Evolutionary conservation across 305 asterid genomes (phyloP).

Genomic region (Fraxinus angustifolia): DNA sequence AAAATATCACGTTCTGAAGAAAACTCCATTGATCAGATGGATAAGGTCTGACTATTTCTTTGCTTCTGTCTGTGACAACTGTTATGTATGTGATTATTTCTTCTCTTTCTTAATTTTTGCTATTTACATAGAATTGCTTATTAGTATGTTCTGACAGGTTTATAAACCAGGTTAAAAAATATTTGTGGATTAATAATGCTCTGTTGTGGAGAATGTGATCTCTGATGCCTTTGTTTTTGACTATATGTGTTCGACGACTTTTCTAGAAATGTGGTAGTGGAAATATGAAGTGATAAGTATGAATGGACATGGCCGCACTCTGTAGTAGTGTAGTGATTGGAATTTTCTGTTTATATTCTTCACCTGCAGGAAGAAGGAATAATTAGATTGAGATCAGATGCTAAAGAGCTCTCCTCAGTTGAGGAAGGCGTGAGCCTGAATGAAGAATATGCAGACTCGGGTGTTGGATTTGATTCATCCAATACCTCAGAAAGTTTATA

Average conservation of each 20-base stretch:
- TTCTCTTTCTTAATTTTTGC: not conserved
- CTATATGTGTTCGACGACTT: not conserved
- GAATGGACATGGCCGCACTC: not conserved
- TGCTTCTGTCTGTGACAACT: not conserved
- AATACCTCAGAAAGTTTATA: slow-evolving; percentile 78
- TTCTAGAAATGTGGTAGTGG: not conserved
- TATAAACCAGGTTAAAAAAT: not conserved
- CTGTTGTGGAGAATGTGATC: not conserved
- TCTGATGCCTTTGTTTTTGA: not conserved
- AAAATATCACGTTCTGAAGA: slow-evolving; percentile 49
- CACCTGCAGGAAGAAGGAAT: slow-evolving; percentile 51
- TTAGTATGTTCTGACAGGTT: not conserved
- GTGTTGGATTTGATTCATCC: slow-evolving; percentile 72
- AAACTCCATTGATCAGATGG: slow-evolving; percentile 37
- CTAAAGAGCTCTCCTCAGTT: slow-evolving; percentile 60
- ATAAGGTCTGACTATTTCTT: slow-evolving; percentile 44
- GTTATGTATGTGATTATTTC: not conserved
- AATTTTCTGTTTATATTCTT: not conserved
- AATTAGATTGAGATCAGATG: slow-evolving; percentile 55
- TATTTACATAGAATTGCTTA: not conserved
- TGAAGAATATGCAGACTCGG: slow-evolving; percentile 65
- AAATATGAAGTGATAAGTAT: not conserved
- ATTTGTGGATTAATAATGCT: not conserved
- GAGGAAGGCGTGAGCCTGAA: slow-evolving; percentile 57
- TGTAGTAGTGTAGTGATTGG: not conserved